phyloP scores from a whole-genome alignment of 2,329 filamentous ascomycete species.

The Penicillium polonicum region DNA sequence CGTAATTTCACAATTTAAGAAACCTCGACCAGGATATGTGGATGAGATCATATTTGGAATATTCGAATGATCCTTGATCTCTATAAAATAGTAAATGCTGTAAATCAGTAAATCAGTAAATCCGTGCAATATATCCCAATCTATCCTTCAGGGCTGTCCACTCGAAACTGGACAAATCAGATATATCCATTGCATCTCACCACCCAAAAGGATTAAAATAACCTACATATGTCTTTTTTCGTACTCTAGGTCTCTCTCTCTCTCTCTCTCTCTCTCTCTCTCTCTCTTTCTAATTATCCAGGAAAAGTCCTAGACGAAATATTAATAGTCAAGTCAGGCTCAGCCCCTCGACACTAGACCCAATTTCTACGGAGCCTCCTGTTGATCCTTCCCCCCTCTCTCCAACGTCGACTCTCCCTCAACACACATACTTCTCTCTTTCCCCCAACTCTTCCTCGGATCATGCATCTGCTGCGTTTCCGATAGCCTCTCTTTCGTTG shows the following conservation, averaged over 20 bases:
- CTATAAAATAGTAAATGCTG: neutral
- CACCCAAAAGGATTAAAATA: neutral
- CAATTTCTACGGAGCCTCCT: constrained; percentile 25
- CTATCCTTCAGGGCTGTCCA: neutral
- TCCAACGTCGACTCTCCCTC: constrained; percentile 7
- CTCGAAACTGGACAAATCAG: constrained; percentile 12
- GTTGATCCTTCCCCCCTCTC: constrained; percentile 22
- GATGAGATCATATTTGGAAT: neutral
- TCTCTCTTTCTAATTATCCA: neutral
- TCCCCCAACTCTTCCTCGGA: constrained; percentile 18
- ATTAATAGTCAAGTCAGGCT: constrained; percentile 13
- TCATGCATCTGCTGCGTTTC: constrained; percentile 33
- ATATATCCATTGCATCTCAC: neutral
- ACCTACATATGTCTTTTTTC: neutral
- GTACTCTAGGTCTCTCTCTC: neutral
- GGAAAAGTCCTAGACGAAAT: neutral
- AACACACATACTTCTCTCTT: neutral
- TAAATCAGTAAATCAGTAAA: neutral
- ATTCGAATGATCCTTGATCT: neutral
- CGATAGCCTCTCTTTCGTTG: constrained; percentile 25
- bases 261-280: neutral
- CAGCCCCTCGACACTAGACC: constrained; percentile 24
- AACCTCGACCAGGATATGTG: neutral
- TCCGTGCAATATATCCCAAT: neutral
- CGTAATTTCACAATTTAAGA: neutral